Conservation (phyloP, 148 eudicot genomes). For the Cornus florida region DNA sequence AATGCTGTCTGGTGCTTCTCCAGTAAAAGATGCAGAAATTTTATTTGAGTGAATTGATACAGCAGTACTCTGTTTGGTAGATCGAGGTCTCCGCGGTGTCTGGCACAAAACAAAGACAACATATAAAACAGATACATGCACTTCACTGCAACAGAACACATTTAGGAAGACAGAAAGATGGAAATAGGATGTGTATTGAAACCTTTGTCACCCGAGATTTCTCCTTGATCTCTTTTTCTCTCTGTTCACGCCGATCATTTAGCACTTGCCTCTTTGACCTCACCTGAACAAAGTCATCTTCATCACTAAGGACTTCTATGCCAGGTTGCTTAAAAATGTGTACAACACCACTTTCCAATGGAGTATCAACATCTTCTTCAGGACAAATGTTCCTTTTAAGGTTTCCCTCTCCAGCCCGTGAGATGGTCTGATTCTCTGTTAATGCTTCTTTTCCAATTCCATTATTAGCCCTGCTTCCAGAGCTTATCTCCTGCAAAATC, state of each 20-base stretch:
- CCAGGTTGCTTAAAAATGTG: constrained; percentile 84
- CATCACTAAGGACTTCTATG: constrained; percentile 91
- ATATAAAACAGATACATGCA: constrained; percentile 14
- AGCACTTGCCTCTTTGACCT: constrained; percentile 98
- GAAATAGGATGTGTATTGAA: neutral
- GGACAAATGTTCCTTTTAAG: constrained; percentile 56
- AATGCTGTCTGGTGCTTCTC: constrained; percentile 36
- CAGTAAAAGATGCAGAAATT: constrained; percentile 26
- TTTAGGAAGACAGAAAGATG: neutral
- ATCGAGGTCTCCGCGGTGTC: constrained; percentile 57
- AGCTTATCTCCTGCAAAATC: constrained; percentile 29
- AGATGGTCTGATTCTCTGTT: constrained; percentile 20
- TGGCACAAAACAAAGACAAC: constrained; percentile 24
- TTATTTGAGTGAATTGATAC: constrained; percentile 33
- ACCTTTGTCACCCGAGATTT: constrained; percentile 75
- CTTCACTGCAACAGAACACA: constrained; percentile 7
- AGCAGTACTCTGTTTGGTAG: constrained; percentile 36
- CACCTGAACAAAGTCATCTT: constrained; percentile 95
- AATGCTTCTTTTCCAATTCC: constrained; percentile 32
- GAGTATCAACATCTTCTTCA: constrained; percentile 85
- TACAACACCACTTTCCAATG: constrained; percentile 90
- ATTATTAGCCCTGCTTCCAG: constrained; percentile 32
- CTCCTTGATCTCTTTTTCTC: constrained; percentile 88
- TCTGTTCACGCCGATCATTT: constrained; percentile 95
- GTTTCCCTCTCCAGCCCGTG: constrained; percentile 53